Evolutionary conservation across 371 early-diverging fungal genomes (phyloP).

Genomic region (Quaeritorhiza haematococci): DNA sequence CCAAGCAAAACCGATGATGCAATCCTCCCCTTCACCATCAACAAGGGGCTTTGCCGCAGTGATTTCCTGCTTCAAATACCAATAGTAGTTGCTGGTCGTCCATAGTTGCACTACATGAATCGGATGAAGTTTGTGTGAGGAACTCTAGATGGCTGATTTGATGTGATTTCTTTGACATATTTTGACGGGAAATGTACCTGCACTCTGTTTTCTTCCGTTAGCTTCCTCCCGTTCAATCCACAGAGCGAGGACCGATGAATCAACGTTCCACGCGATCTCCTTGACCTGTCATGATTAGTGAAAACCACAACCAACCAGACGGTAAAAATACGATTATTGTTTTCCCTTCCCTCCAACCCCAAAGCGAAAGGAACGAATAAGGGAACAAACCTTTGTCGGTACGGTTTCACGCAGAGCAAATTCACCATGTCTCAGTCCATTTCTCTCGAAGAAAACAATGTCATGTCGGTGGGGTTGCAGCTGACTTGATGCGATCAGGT

Average conservation of each 20-base stretch:
- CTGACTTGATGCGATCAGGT: conserved; percentile 80
- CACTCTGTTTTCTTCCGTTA: conserved; percentile 21
- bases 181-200: not conserved
- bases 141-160: not conserved
- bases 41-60: conserved; percentile 25
- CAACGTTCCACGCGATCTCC: conserved; percentile 80
- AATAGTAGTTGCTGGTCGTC: conserved; percentile 90
- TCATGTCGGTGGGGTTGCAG: conserved; percentile 76
- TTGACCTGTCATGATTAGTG: not conserved
- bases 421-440: conserved; percentile 92
- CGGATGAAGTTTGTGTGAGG: not conserved
- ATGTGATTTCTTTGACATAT: not conserved
- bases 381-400: conserved; percentile 7
- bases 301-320: conserved; percentile 15
- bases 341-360: too few relatives aligned
- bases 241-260: conserved; percentile 80
- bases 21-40: too few relatives aligned
- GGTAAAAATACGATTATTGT: not conserved
- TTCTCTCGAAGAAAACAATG: conserved; percentile 89
- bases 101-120: conserved; percentile 71
- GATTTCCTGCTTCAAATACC: conserved; percentile 87
- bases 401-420: conserved; percentile 64
- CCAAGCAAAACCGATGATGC: conserved; percentile 57
- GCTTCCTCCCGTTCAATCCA: conserved; percentile 42
- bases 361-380: conserved; percentile 1